phyloP scores from a whole-genome alignment of 805 yeast genomes.

The Zygoascus biomembranicola region DNA sequence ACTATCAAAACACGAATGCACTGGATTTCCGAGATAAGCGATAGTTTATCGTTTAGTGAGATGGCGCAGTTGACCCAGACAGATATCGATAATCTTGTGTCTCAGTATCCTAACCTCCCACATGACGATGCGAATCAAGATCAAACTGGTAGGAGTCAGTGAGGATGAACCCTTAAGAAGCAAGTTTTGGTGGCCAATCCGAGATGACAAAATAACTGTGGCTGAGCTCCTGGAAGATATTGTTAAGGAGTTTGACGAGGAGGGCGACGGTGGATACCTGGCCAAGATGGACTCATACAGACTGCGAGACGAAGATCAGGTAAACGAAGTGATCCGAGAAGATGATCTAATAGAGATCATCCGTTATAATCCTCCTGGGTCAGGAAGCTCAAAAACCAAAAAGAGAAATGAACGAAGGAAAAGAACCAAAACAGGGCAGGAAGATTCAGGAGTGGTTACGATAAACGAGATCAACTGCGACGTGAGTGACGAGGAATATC shows the following conservation, averaged over 20 bases:
- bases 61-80: conserved; percentile 39
- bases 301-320: neutral
- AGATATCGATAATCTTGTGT: conserved; percentile 33
- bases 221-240: neutral
- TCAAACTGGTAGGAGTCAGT: neutral
- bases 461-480: neutral
- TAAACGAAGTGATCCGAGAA: conserved; percentile 3
- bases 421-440: neutral
- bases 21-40: conserved; percentile 62
- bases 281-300: conserved; percentile 7
- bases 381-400: conserved; percentile 5
- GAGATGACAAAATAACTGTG: neutral
- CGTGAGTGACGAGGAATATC: neutral
- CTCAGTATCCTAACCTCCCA: conserved; percentile 12
- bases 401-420: conserved; percentile 6
- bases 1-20: conserved; percentile 55
- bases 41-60: conserved; percentile 46
- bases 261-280: neutral
- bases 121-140: neutral
- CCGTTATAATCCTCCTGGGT: conserved; percentile 1
- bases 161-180: neutral
- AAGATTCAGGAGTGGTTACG: neutral
- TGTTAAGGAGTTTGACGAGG: neutral
- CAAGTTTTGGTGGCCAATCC: neutral
- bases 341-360: neutral